A percentile compares a stretch with the other conserved stretches of the same genome.
phyloP scores from a whole-genome alignment of 2,329 filamentous ascomycete species.

The Davidsoniella virescens region DNA sequence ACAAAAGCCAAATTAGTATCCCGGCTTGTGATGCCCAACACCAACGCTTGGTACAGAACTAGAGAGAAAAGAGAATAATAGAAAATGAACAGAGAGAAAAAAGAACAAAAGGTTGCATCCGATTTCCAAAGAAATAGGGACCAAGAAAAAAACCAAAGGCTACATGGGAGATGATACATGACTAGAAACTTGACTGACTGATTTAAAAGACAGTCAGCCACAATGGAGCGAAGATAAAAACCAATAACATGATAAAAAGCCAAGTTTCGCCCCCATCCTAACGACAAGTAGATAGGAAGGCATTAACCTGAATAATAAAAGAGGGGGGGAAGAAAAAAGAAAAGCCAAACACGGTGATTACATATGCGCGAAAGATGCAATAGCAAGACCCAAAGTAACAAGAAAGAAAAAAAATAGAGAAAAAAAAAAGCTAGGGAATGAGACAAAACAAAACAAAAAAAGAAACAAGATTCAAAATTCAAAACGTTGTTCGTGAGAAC shows the following conservation, averaged over 20 bases:
- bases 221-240: not conserved
- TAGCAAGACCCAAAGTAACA: not conserved
- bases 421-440: not conserved
- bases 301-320: too few relatives aligned
- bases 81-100: not conserved
- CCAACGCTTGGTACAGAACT: conserved; percentile 3
- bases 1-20: not conserved
- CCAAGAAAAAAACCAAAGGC: conserved; percentile 1
- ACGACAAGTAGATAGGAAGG: not conserved
- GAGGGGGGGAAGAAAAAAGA: too few relatives aligned
- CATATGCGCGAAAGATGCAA: too few relatives aligned
- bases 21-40: conserved; percentile 4
- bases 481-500: too few relatives aligned
- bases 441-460: not conserved
- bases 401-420: not conserved
- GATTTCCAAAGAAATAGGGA: not conserved
- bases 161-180: conserved; percentile 7
- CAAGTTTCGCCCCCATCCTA: not conserved
- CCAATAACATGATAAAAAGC: not conserved
- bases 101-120: not conserved
- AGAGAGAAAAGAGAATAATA: not conserved
- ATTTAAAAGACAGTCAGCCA: not conserved
- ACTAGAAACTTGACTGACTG: not conserved
- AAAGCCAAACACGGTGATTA: too few relatives aligned
- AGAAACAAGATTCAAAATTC: not conserved